Evolutionary conservation across 2,329 filamentous ascomycete genomes (phyloP).

Genomic region (Cyphellophora europaea): DNA sequence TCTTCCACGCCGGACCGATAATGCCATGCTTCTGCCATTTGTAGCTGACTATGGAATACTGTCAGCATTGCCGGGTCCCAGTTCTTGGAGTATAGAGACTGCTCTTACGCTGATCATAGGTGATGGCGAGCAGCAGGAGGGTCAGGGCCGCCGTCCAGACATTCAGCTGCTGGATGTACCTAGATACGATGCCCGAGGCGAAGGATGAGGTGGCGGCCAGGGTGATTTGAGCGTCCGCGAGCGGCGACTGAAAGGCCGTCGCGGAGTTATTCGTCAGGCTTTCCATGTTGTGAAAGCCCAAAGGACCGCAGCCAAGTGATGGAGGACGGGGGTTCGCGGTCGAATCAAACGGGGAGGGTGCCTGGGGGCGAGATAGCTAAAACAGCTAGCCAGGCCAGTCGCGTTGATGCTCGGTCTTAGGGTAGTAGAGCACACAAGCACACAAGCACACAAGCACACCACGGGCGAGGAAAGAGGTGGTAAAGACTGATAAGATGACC

Average conservation of each 20-base stretch:
- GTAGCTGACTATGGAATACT: slow-evolving; percentile 55
- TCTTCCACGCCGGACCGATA: slow-evolving; percentile 63
- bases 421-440: too few species aligned
- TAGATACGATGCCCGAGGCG: background rate
- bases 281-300: slow-evolving; percentile 12
- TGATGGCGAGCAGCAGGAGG: slow-evolving; percentile 59
- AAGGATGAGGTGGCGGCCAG: slow-evolving; percentile 28
- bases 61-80: too few species aligned
- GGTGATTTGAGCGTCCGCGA: slow-evolving; percentile 53
- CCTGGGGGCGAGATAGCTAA: too few species aligned
- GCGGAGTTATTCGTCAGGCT: slow-evolving; percentile 46
- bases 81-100: too few species aligned
- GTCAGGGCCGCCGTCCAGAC: slow-evolving; percentile 61
- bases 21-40: slow-evolving; percentile 67
- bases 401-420: too few species aligned
- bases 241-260: slow-evolving; percentile 57
- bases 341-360: background rate
- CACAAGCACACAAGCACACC: too few species aligned
- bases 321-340: background rate
- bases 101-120: slow-evolving; percentile 90
- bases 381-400: too few species aligned
- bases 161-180: slow-evolving; percentile 32
- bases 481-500: too few species aligned
- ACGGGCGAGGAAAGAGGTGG: too few species aligned
- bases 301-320: too few species aligned